Percentiles rank a stretch among this genome's conserved stretches.
Conservation (phyloP, 192 early-diverging fungal species). For the Coemansia aciculifera region DNA sequence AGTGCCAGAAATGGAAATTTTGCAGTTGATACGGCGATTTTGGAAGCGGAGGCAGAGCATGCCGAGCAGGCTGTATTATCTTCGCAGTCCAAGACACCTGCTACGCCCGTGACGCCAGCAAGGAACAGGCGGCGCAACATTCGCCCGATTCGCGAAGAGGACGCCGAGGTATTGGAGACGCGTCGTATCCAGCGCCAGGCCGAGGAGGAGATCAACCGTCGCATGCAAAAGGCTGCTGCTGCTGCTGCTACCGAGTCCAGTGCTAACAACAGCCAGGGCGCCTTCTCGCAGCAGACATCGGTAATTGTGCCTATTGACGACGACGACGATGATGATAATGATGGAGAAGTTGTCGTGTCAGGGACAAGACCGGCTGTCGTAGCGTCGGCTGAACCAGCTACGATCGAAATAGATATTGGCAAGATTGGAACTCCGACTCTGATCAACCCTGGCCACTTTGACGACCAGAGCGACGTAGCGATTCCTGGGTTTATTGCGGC, state of each 20-base stretch:
- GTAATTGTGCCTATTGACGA: background rate
- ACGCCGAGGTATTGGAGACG: constrained; percentile 17
- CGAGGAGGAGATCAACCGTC: constrained; percentile 17
- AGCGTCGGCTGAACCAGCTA: background rate
- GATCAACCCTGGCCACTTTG: constrained; percentile 60
- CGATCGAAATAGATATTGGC: background rate
- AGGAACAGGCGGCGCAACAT: constrained; percentile 35
- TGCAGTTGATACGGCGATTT: background rate
- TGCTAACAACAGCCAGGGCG: background rate
- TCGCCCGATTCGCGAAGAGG: constrained; percentile 34
- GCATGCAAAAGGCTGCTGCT: constrained; percentile 11
- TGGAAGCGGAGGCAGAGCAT: background rate
- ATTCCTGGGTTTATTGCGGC: constrained; percentile 59
- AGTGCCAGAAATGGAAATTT: background rate
- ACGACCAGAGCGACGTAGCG: constrained; percentile 17
- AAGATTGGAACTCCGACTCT: constrained; percentile 32
- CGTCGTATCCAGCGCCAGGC: constrained; percentile 14
- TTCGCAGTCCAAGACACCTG: background rate
- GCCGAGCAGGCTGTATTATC: background rate
- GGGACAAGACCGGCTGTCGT: constrained; percentile 1
- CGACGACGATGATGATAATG: background rate
- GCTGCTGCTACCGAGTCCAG: background rate
- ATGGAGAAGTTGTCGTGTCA: constrained; percentile 8
- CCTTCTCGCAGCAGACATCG: background rate
- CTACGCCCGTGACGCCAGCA: background rate